Conservation (phyloP, 1,139 yeast genomes). For the Kurtzmaniella natalensis region DNA sequence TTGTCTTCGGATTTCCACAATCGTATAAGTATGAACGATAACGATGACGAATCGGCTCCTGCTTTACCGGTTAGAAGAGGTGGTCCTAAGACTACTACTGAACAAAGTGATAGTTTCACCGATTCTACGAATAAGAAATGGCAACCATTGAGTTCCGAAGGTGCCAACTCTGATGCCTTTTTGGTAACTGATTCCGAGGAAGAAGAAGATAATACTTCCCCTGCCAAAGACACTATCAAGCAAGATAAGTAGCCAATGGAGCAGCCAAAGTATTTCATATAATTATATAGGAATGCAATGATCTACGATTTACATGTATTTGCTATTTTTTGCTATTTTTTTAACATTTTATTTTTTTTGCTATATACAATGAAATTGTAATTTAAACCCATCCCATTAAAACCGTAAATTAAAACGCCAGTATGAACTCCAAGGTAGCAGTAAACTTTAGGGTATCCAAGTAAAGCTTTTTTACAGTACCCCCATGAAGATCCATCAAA, state of each 20-base stretch:
- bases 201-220: slow-evolving; percentile 35
- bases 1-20: slow-evolving; percentile 51
- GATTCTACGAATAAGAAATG: slow-evolving; percentile 37
- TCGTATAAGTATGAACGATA: slow-evolving; percentile 48
- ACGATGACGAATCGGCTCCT: slow-evolving; percentile 41
- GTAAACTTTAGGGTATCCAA: too few species aligned
- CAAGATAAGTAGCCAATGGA: background rate
- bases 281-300: too few species aligned
- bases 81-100: slow-evolving; percentile 11
- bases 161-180: slow-evolving; percentile 64
- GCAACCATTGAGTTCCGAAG: slow-evolving; percentile 58
- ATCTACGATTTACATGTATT: too few species aligned
- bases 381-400: slow-evolving; percentile 3
- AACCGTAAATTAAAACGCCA: slow-evolving; percentile 1
- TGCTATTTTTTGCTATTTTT: too few species aligned
- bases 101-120: slow-evolving; percentile 8
- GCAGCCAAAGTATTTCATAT: background rate
- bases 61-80: slow-evolving; percentile 33
- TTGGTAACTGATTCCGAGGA: slow-evolving; percentile 78
- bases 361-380: slow-evolving; percentile 2
- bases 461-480: too few species aligned
- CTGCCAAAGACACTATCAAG: background rate
- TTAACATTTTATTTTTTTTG: background rate
- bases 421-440: too few species aligned
- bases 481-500: too few species aligned